Base-by-base conservation (phyloP, 2,329 filamentous ascomycete genomes). In the Rhexocercosporidium sp. region DNA sequence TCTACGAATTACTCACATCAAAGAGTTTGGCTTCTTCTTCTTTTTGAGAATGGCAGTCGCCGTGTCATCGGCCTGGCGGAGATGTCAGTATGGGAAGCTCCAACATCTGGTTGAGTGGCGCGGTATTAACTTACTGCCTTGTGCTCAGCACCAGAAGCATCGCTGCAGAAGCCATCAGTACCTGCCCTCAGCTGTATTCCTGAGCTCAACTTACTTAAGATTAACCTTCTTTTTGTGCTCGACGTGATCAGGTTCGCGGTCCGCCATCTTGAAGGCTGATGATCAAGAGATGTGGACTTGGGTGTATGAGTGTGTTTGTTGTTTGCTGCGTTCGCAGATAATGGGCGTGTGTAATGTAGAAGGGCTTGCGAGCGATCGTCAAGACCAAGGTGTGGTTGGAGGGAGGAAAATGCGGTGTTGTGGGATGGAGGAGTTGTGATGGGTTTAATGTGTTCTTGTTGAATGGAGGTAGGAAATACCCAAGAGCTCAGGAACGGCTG, bases 21-120 rank as follows among this genome's bases (percentile, higher is more conserved):
- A 84, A 78, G 95, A 96, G 84, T 99, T 99, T 76, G 94, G 94
- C 93, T 99, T 99, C 94, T 99, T 99, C 92, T 99, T 99, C 88
- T 98, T 98, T 86, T 97, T 98, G 78, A 99, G 88, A 76, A 99
- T 99, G 74, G 96, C 96, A 54, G 96, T 99, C 62, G 96, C 89
- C 70, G 91, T 93, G 79, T 97, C 96, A 80, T 97, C 92, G 77
- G 93, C 90, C 90, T 96, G 77, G 67, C 71, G 53, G 34, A 49
- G 68, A 67, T 78, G 57, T 84, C 74, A 81, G 78, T 75, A 73
- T 75, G 49, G 12, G 49, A 31, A 66, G 59, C 67, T 68, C 65
- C 62, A 68, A 70, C 72, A 66, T 72, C 73, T 44, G 65, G 70
- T 70, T 64, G 72, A 73, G 70, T 75, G 72, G 66, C 66, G 62